These are phyloP conservation scores for Scheffersomyces insectosa DNA, from an alignment of 1,139 yeast genomes.

Conservation along the genomic window DNA sequence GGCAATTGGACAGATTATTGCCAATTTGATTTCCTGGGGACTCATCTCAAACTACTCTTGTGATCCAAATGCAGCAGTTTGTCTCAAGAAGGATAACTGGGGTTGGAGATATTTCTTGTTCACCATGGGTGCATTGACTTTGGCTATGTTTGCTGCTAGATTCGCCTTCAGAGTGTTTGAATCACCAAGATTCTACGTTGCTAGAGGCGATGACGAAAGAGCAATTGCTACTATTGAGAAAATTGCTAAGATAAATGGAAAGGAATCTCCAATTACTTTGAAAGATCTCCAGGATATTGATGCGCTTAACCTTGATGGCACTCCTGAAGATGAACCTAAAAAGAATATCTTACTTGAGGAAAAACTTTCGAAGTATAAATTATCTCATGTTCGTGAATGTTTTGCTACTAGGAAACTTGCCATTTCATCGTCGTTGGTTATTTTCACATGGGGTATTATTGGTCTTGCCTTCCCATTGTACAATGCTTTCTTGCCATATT, in stretches of 20 bases:
- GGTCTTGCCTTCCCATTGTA: constrained; percentile 49
- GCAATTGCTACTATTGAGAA: constrained; percentile 38
- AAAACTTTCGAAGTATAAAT: constrained; percentile 27
- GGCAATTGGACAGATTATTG: constrained; percentile 44
- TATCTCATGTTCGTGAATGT: constrained; percentile 35
- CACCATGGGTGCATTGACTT: constrained; percentile 44
- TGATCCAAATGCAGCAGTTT: constrained; percentile 18
- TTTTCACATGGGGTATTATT: constrained; percentile 43
- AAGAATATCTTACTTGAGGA: constrained; percentile 24
- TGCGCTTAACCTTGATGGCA: constrained; percentile 9
- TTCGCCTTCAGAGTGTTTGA: constrained; percentile 40
- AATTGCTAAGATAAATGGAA: constrained; percentile 37
- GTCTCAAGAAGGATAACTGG: constrained; percentile 36
- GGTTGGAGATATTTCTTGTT: constrained; percentile 48
- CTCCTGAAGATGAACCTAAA: constrained; percentile 2
- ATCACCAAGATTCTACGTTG: constrained; percentile 41
- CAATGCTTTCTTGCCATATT: constrained; percentile 45
- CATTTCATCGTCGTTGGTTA: constrained; percentile 34
- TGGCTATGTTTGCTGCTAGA: constrained; percentile 36
- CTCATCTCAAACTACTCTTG: constrained; percentile 42
- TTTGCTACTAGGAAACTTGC: constrained; percentile 37
- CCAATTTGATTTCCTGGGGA: constrained; percentile 44
- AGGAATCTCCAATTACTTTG: constrained; percentile 23
- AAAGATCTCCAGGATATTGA: constrained; percentile 34
- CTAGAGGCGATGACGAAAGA: constrained; percentile 36